Base-by-base conservation (phyloP, 2,329 filamentous ascomycete genomes). In the Xenosphaeropsis pyriputrescens region DNA sequence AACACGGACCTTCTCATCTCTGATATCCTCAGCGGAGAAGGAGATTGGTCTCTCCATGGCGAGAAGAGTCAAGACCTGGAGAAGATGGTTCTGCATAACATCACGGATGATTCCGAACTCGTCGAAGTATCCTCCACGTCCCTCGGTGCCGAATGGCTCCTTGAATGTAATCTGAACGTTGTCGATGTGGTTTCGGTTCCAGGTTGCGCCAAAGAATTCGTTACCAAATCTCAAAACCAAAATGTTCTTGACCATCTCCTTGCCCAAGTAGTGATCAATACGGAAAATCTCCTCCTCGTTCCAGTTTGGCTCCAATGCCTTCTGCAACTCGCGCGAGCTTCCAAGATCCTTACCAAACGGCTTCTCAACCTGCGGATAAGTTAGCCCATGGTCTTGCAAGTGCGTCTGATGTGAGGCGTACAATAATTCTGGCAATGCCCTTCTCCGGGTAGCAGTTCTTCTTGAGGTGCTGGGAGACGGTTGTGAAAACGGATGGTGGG, bases 241-340 rank as follows among this genome's bases (percentile, higher is more conserved):
- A 50, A 98, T 93, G 66, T 98, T 98, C 78, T 98, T 98, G 54
- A 98, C 91, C 91, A 98, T 98, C 66, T 98, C 91, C 72, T 98
- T 98, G 54, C 93, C 93, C 35, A 98, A 76, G 63, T 98, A 98
- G 67, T 98, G 91, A 61, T 98, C 91, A 55, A 98, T 98, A 57
- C 91, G 86, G 78, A 93, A 98, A 49, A 98, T 79, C 66, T 98
- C 91, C 38, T 96, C 89, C 64, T 98, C 93, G 56, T 84, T 91
- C 93, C 91, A 98, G 65, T 98, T 86, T 32, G 91, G 91, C 57
- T 89, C 85, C 45, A 98, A 75, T 6, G 91, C 93, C 61, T 84
- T 86, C 58, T 96, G 89, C 43, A 98, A 75, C 62, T 94, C 85
- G 42, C 91, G 79, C 38, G 91, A 96, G 66, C 88, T 95, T 40